phyloP scores from a whole-genome alignment of 2,329 filamentous ascomycete genomes.

The Beauveria pseudobassiana region DNA sequence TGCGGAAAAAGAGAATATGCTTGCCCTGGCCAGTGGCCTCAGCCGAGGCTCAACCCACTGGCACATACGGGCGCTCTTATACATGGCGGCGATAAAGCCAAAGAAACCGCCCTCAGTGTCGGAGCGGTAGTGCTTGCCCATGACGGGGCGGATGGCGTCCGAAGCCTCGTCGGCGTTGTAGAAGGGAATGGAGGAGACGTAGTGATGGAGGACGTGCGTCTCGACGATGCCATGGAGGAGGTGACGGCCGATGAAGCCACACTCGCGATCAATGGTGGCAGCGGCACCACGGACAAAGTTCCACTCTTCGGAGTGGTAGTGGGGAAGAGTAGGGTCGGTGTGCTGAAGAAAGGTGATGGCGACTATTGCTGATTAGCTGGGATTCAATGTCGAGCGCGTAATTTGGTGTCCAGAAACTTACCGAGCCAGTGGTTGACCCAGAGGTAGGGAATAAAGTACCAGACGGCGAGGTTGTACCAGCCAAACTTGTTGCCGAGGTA shows the following conservation, averaged over 20 bases:
- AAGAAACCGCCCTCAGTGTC: conserved; percentile 68
- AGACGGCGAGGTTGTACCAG: conserved; percentile 79
- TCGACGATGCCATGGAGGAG: conserved; percentile 90
- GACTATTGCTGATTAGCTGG: conserved; percentile 42
- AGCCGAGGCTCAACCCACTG: conserved; percentile 92
- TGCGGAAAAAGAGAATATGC: conserved; percentile 89
- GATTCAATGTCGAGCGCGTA: conserved; percentile 20
- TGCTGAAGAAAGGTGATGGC: conserved; percentile 97
- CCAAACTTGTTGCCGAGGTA: conserved; percentile 71
- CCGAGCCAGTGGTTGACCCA: conserved; percentile 99
- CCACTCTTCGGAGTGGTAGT: conserved; percentile 83
- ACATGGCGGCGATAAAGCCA: conserved; percentile 82
- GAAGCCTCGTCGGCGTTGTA: conserved; percentile 93
- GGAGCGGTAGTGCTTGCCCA: conserved; percentile 91
- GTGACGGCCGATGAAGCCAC: conserved; percentile 87
- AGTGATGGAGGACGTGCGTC: conserved; percentile 97
- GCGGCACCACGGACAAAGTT: conserved; percentile 90
- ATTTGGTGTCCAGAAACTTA: conserved; percentile 42
- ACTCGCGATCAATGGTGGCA: conserved; percentile 94
- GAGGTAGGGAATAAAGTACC: conserved; percentile 92
- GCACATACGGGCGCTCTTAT: conserved; percentile 74
- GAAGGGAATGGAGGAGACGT: conserved; percentile 91
- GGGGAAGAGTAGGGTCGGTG: conserved; percentile 87
- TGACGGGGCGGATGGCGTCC: conserved; percentile 88
- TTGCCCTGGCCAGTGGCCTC: conserved; percentile 73